Evolutionary conservation across 2,329 filamentous ascomycete species (phyloP), one percentile per base, ranked within the genome.

Genomic region (Canariomyces notabilis): DNA sequence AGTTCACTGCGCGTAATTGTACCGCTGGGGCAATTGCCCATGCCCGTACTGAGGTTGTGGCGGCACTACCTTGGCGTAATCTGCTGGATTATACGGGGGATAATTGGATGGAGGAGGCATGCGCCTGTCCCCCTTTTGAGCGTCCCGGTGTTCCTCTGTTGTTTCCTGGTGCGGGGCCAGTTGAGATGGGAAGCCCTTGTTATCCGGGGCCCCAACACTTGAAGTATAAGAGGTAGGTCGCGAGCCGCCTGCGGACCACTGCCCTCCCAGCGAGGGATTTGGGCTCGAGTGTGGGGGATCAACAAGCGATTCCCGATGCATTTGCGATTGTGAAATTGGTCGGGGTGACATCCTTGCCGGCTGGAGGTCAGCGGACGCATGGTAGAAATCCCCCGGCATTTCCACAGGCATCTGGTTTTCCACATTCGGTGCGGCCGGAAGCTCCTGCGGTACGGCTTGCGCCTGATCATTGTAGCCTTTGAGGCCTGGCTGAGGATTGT

Each of bases 371-470:
- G 48, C 18, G 11, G 51, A 15, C 3, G 67, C 58, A 36, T 74
- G 64, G 52, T 70, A 71, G 57, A 65, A 75, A 55, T 79, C 76
- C 18, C 75, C 76, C 0, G 69, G 67, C 50, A 73, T 64, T 50
- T 73, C 70, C 47, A 69, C 61, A 11, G 64, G 42, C 40, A 51
- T 32, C 20, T 41, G 56, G 35, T 29, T 47, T 23, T 50, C 44
- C 15, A 42, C 39, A 11, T 37, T 51, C n/a, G 43, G 40, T 18
- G 47, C 49, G 20, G 46, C 57, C 8, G 72, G 67, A 7, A 77
- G 66, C 48, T 77, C 74, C 48, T 55, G 42, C 41, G 54, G 39
- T 44, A 45, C 49, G 57, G n/a, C n/a, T 59, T 42, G 35, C 48
- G 48, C 2, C 26, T 12, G 26, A 11, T 12, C 26, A 39, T 19